phyloP scores from a whole-genome alignment of 192 early-diverging fungal genomes.

The Coemansia asiatica region DNA sequence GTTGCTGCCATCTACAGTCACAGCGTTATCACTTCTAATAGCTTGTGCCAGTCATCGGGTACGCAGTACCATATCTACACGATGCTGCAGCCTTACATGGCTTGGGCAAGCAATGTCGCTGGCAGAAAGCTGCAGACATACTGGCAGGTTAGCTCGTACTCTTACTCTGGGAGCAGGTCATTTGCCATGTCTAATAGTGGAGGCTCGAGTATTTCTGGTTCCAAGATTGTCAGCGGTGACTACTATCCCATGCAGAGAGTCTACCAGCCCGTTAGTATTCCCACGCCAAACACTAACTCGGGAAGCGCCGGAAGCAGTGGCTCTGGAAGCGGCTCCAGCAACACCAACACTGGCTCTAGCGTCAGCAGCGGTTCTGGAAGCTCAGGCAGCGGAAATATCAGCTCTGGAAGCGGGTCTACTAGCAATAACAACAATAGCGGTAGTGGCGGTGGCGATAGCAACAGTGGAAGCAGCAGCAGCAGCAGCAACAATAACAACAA shows the following conservation, averaged over 20 bases:
- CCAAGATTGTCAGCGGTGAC: slow-evolving; percentile 30
- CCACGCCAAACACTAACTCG: background rate
- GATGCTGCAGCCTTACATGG: slow-evolving; percentile 38
- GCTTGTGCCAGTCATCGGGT: slow-evolving; percentile 30
- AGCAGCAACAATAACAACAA: background rate
- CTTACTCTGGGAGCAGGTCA: slow-evolving; percentile 10
- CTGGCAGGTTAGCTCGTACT: slow-evolving; percentile 16
- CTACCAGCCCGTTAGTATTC: background rate
- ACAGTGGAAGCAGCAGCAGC: background rate
- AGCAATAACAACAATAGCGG: slow-evolving; percentile 7
- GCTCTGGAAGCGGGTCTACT: background rate
- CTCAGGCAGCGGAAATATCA: background rate
- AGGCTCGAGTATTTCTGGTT: slow-evolving; percentile 27
- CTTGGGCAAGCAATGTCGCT: slow-evolving; percentile 29
- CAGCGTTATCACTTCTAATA: slow-evolving; percentile 18
- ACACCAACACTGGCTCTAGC: background rate
- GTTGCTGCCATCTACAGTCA: slow-evolving; percentile 45
- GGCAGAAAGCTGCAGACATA: slow-evolving; percentile 27
- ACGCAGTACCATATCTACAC: slow-evolving; percentile 44
- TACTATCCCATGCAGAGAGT: slow-evolving; percentile 25
- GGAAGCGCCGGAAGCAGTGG: background rate
- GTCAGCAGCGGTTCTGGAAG: background rate
- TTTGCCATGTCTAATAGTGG: slow-evolving; percentile 22
- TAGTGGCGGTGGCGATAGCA: background rate
- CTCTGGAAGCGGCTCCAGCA: background rate